Percentiles rank a stretch among this genome's conserved stretches.
Conservation (phyloP, 2,329 filamentous ascomycete genomes). For the Fusarium transvaalense region DNA sequence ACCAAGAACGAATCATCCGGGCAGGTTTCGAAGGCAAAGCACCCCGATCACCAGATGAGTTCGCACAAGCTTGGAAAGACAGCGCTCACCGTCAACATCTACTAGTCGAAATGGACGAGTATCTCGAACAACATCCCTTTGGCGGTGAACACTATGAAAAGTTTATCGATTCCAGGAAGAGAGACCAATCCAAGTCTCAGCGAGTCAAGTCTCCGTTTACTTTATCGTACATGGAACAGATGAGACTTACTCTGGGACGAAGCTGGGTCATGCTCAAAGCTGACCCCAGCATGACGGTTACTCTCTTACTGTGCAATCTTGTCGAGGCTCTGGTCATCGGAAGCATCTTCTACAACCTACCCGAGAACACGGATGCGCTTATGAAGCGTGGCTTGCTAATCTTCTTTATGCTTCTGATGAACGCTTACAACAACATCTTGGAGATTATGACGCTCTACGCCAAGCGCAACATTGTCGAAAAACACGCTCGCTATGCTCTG, state of each 20-base stretch:
- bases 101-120: slow-evolving; percentile 50
- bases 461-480: slow-evolving; percentile 51
- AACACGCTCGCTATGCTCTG: slow-evolving; percentile 52
- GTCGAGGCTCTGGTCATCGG: slow-evolving; percentile 41
- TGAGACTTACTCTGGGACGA: slow-evolving; percentile 35
- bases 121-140: slow-evolving; percentile 45
- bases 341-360: slow-evolving; percentile 44
- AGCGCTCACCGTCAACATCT: slow-evolving; percentile 46
- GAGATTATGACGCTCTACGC: slow-evolving; percentile 49
- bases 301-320: slow-evolving; percentile 40
- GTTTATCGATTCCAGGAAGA: slow-evolving; percentile 42
- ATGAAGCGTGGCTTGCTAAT: slow-evolving; percentile 30
- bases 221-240: slow-evolving; percentile 39
- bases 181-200: slow-evolving; percentile 44
- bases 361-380: slow-evolving; percentile 15
- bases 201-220: slow-evolving; percentile 40
- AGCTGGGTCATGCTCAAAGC: slow-evolving; percentile 44
- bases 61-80: slow-evolving; percentile 52
- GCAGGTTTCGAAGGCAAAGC: slow-evolving; percentile 51
- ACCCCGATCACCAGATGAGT: slow-evolving; percentile 54
- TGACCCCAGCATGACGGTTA: slow-evolving; percentile 37
- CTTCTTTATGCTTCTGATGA: slow-evolving; percentile 43
- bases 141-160: slow-evolving; percentile 45
- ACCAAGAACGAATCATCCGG: slow-evolving; percentile 52
- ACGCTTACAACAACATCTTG: slow-evolving; percentile 44